These are phyloP conservation scores for Globisporangium iwayamae DNA, from an alignment of 352 stramenopile genomes.

Conservation along the genomic window DNA sequence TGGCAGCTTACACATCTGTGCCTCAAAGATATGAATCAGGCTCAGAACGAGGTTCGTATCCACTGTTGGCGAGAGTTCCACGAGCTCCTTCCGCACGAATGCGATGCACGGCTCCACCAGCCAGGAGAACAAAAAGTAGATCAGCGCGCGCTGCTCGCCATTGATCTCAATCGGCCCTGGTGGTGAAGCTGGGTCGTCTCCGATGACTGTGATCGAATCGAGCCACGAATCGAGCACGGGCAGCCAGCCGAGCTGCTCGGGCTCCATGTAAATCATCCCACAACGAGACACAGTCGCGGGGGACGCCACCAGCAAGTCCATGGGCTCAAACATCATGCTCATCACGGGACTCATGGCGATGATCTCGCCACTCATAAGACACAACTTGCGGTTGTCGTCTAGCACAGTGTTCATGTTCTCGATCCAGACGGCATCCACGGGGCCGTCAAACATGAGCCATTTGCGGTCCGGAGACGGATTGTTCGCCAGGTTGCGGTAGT, in stretches of 20 bases:
- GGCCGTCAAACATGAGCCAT: constrained; percentile 93
- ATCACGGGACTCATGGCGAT: constrained; percentile 93
- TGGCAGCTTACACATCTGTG: constrained; percentile 65
- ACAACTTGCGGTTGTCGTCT: constrained; percentile 94
- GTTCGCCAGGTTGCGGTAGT: constrained; percentile 85
- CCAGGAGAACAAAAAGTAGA: constrained; percentile 83
- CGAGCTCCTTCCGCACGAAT: constrained; percentile 86
- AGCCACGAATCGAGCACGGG: constrained; percentile 90
- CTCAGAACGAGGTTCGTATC: constrained; percentile 90
- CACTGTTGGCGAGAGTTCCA: constrained; percentile 84
- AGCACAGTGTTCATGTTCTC: constrained; percentile 96
- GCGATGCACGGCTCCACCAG: constrained; percentile 87
- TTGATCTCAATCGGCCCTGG: constrained; percentile 71
- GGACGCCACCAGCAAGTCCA: constrained; percentile 92
- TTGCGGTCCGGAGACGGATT: constrained; percentile 78
- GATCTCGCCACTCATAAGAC: constrained; percentile 92
- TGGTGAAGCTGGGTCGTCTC: constrained; percentile 20
- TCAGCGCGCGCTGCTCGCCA: constrained; percentile 57
- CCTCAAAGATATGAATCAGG: constrained; percentile 83
- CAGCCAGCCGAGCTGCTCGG: constrained; percentile 88
- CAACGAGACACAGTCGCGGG: constrained; percentile 91
- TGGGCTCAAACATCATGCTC: constrained; percentile 96
- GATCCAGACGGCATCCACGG: constrained; percentile 93
- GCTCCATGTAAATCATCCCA: constrained; percentile 95
- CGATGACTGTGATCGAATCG: constrained; percentile 46